A percentile compares a stretch with the other conserved stretches of the same genome.
phyloP scores from a whole-genome alignment of 2,329 filamentous ascomycete genomes.

The Emmonsiellopsis sp. region DNA sequence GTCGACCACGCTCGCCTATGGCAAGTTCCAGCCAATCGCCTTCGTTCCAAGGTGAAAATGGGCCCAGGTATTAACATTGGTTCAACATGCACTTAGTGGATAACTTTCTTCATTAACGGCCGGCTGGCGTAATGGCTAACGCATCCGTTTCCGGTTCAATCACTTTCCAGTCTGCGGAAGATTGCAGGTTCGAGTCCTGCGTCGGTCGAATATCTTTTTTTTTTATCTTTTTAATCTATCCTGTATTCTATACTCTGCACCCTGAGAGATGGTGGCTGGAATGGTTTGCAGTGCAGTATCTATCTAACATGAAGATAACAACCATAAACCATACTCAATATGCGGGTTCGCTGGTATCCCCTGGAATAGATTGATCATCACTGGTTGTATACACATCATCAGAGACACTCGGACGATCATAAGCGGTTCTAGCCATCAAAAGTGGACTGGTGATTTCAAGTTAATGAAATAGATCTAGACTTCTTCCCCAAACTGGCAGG shows the following conservation, averaged over 20 bases:
- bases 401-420: too few species aligned
- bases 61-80: not conserved
- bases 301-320: too few species aligned
- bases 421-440: too few species aligned
- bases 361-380: too few species aligned
- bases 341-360: too few species aligned
- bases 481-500: too few species aligned
- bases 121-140: constrained; percentile 15
- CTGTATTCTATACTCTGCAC: not conserved
- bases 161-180: constrained; percentile 8
- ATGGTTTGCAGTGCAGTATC: too few species aligned
- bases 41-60: not conserved
- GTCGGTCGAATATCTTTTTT: constrained; percentile 7
- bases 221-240: constrained; percentile 1
- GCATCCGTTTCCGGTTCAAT: constrained; percentile 11
- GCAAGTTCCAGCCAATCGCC: not conserved
- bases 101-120: not conserved
- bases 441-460: too few species aligned
- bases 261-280: not conserved
- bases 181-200: constrained; percentile 15
- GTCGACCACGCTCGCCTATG: not conserved
- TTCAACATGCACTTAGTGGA: not conserved
- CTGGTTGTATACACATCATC: too few species aligned
- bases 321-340: too few species aligned
- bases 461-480: too few species aligned